Base-by-base conservation (phyloP, 768 basidiomycete species). In the Kockovaella imperatae region DNA sequence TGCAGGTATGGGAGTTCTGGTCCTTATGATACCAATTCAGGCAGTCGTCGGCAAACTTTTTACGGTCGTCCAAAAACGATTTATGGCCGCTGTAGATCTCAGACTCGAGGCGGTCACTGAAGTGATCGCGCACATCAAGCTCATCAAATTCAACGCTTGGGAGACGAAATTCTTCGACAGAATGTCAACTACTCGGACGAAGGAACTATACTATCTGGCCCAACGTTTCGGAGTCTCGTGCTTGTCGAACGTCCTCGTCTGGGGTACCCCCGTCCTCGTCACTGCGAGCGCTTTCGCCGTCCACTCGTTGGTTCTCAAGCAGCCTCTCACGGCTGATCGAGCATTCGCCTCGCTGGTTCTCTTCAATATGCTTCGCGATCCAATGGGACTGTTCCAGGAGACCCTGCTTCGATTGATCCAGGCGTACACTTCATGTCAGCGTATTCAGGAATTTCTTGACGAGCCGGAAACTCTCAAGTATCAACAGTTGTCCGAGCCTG, bases 391-490 rank as follows among this genome's bases (percentile, higher is more conserved):
- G 5, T 53, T 70, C 35, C 60, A 63, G 35, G 66, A 68, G 35
- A 63, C 64, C 30, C 15, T 58, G 20, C 59, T 59, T 7, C 42
- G 61, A 30, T 38, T 60, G 10, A 45, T 74, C 1, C 64, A 70
- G 25, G 63, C 70, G 0, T 60, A 70, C 44, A 69, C 72, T 30
- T 68, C 65, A 1, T 68, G 66, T 50, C 44, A 46, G 3, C 67
- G 74, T 2, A 67, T 75, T 23, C 71, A 73, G 45, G 55, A 57
- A 6, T 73, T 70, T 52, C 58, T 75, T 14, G 54, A 68, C 6
- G 73, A 74, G 45, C 60, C 69, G 10, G 74, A 75, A 45, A 75
- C 74, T 3, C 56, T 61, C 30, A 75, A 75, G 53, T 74, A 74
- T 52, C 41, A 59, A 11, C 67, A 69, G 38, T 53, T 67, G 14